Evolutionary conservation across 169 alveolate species (phyloP), one percentile per base, ranked within the genome.

Genomic region (Cryptosporidium felis): DNA sequence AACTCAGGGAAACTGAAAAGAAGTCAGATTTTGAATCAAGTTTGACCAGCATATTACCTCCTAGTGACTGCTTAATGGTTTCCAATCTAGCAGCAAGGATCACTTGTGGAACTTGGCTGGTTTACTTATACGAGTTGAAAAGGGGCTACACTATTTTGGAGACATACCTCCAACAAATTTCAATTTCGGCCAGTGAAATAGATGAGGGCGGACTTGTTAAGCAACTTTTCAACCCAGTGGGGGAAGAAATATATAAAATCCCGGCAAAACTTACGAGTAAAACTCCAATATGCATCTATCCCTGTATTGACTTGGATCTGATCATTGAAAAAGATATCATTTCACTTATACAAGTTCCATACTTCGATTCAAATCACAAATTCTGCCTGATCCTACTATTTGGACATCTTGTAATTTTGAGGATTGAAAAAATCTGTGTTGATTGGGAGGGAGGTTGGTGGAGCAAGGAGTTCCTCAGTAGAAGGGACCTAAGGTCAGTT

Each of bases 101-200:
- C 12, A 93, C 95, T 44, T 92, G 92, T 51, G 97, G 95, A 9
- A 95, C 97, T 6, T 95, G 97, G 97, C 89, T 95, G 44, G 95
- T 95, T 2, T 95, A 94, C 66, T 82, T 91, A 30, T 95, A 92
- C 45, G 97, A 95, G 88, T 82, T 95, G 23, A 89, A 91, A 56
- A 60, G 97, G 44, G 94, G 74, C 9, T 45, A 53, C 46, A 47
- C 21, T 74, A 74, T 74, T 51, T 47, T 74, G 47, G 85, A 74
- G 16, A 74, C 85, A 16, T 74, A 53, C 41, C 38, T 74, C 8
- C 85, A 74, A 45, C 65, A 74, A 74, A 74, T 74, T 18, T 14
- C 80, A 44, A 63, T 63, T 42, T 30, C 85, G 12, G 21, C 46
- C n/a, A 74, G 23, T 34, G 66, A 74, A 21, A 42, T 74, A 1